Base-by-base conservation (phyloP, 306 rosid genomes). In the Prosopis cineraria region DNA sequence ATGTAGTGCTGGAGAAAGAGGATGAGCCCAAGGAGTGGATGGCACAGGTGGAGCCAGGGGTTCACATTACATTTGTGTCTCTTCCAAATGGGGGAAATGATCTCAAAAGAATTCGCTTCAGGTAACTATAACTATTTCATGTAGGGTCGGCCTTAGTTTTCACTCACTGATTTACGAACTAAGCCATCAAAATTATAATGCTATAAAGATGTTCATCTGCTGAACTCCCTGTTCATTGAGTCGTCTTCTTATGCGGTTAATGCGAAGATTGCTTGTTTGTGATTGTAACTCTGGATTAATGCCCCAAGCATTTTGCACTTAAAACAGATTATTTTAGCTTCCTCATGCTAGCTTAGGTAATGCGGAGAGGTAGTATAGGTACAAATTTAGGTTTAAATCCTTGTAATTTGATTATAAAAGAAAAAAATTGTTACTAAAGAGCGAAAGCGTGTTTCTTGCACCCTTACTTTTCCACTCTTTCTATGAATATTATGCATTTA, bases 11-110 rank as follows among this genome's bases (percentile, higher is more conserved):
- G 34, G 98, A 91, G 78, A 91, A 92, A 43, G 93, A 91, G 68
- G 91, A 91, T 63, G 92, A 90, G 79, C 90, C 95, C 27, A 88
- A 94, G 84, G 98, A 92, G 87, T 94, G 98, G 98, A 88, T 91
- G 93, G 98, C 97, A 14, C 92, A 92, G 74, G 98, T 94, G 60
- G 98, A 94, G 82, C 97, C 95, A 4, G 98, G 98, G 5, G 97
- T 94, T 78, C 92, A 88, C 77, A 92, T 94, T 50, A 90, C 93
- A 36, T 94, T 94, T 69, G 93, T 88, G 16, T 90, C 97, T 69
- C 97, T 94, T 78, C 95, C 98, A 55, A 87, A 89, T 77, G 98
- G 98, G 0, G 98, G 95, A 79, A 92, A 94, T 82, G 97, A 94
- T 80, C 91, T 94, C 48, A 92, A 92, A 79, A 92, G 97, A 73